Percentiles rank a stretch among this genome's conserved stretches.
Conservation (phyloP, 1,284 basidiomycete species). For the Tetrapyrgos nigripes region DNA sequence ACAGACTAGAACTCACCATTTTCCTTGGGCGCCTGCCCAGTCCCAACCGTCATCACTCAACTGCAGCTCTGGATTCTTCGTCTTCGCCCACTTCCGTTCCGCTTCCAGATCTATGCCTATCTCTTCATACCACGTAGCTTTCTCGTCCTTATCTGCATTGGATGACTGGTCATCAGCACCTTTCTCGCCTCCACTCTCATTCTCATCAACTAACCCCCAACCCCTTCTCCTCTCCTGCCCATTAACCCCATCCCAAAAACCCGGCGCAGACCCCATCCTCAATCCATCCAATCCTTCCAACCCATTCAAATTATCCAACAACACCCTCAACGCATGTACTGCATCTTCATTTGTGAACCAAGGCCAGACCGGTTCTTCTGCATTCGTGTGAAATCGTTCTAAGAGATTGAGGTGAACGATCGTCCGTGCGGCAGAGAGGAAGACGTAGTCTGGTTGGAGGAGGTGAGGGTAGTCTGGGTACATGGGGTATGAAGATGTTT, state of each 20-base stretch:
- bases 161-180: background rate
- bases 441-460: constrained; percentile 38
- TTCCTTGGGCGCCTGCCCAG: constrained; percentile 62
- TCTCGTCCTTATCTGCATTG: background rate
- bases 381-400: constrained; percentile 23
- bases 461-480: constrained; percentile 31
- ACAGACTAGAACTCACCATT: constrained; percentile 45
- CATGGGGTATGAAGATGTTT: constrained; percentile 12
- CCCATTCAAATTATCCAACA: constrained; percentile 14
- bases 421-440: constrained; percentile 37
- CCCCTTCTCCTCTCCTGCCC: constrained; percentile 4
- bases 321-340: constrained; percentile 7
- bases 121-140: background rate
- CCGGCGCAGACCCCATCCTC: constrained; percentile 52
- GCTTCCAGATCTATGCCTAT: background rate
- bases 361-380: constrained; percentile 13
- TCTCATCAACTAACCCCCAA: constrained; percentile 21
- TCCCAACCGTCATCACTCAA: constrained; percentile 53
- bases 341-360: constrained; percentile 15
- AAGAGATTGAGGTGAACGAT: constrained; percentile 40
- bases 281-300: constrained; percentile 50
- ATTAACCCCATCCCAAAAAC: constrained; percentile 42
- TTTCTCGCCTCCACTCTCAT: constrained; percentile 19
- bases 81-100: background rate
- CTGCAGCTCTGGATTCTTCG: constrained; percentile 13